Evolutionary conservation across 352 stramenopile species (phyloP).

Genomic region (Globisporangium takayamanum): DNA sequence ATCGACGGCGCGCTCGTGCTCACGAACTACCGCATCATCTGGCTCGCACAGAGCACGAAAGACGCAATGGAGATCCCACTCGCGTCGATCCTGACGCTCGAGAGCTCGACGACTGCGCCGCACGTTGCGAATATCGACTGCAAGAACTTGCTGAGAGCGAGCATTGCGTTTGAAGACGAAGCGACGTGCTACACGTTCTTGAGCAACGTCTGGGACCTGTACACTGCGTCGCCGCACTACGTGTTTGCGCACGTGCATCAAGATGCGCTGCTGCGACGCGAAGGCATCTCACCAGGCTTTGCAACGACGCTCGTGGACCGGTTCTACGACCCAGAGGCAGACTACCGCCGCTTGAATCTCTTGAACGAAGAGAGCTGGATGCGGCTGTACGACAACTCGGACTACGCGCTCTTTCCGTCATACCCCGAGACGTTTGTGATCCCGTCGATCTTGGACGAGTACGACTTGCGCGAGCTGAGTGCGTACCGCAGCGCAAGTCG

Average conservation of each 20-base stretch:
- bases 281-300: slow-evolving; percentile 16
- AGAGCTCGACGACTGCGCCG: slow-evolving; percentile 75
- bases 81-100: slow-evolving; percentile 64
- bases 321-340: slow-evolving; percentile 72
- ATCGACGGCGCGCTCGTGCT: slow-evolving; percentile 78
- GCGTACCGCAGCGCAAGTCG: slow-evolving; percentile 93
- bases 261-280: slow-evolving; percentile 50
- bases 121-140: slow-evolving; percentile 84
- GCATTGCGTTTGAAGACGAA: slow-evolving; percentile 81
- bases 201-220: slow-evolving; percentile 68
- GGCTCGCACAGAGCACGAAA: slow-evolving; percentile 68
- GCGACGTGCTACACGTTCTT: slow-evolving; percentile 70
- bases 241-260: slow-evolving; percentile 79
- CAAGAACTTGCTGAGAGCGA: slow-evolving; percentile 74
- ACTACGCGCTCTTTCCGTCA: slow-evolving; percentile 88
- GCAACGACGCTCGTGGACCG: slow-evolving; percentile 37
- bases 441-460: slow-evolving; percentile 88
- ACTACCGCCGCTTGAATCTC: slow-evolving; percentile 78
- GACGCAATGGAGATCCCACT: slow-evolving; percentile 82
- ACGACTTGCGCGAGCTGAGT: slow-evolving; percentile 78
- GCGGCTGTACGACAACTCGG: slow-evolving; percentile 79
- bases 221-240: slow-evolving; percentile 44
- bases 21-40: slow-evolving; percentile 86
- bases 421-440: slow-evolving; percentile 94
- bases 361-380: slow-evolving; percentile 79